Conservation (phyloP, 306 rosid genomes). For the Medicago truncatula region DNA sequence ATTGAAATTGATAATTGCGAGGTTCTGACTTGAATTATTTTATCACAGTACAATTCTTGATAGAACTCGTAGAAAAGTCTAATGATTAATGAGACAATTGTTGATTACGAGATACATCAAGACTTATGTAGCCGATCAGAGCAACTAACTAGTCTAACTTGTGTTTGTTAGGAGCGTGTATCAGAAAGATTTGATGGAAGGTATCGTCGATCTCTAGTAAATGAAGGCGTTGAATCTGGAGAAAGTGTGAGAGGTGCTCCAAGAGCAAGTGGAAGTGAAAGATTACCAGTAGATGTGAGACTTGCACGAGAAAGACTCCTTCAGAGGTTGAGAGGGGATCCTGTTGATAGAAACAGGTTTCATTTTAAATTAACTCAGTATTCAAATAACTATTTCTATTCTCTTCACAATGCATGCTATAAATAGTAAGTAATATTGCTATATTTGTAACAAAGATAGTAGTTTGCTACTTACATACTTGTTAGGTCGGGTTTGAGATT, state of each 20-base stretch:
- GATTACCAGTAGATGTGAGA: conserved; percentile 78
- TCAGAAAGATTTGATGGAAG: conserved; percentile 52
- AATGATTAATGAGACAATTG: too few species aligned
- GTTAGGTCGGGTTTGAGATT: neutral
- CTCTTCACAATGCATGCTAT: neutral
- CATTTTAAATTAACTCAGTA: conserved; percentile 5
- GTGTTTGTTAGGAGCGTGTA: conserved; percentile 54
- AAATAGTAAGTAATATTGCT: neutral
- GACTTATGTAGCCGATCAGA: too few species aligned
- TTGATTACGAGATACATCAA: too few species aligned
- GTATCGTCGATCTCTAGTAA: conserved; percentile 40
- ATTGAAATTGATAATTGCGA: neutral
- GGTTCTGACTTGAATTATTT: neutral
- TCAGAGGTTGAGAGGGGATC: conserved; percentile 82
- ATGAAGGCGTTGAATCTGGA: conserved; percentile 45
- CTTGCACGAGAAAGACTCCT: conserved; percentile 87
- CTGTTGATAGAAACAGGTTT: conserved; percentile 66
- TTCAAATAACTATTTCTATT: neutral
- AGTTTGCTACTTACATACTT: neutral
- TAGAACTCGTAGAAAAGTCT: too few species aligned
- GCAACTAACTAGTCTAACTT: neutral
- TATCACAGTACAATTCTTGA: too few species aligned
- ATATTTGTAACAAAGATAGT: neutral
- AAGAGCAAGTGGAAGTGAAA: conserved; percentile 52
- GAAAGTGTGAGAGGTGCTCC: conserved; percentile 49